These are phyloP conservation scores for Apiospora koreana DNA, from an alignment of 2,329 filamentous ascomycete species.

Conservation along the genomic window DNA sequence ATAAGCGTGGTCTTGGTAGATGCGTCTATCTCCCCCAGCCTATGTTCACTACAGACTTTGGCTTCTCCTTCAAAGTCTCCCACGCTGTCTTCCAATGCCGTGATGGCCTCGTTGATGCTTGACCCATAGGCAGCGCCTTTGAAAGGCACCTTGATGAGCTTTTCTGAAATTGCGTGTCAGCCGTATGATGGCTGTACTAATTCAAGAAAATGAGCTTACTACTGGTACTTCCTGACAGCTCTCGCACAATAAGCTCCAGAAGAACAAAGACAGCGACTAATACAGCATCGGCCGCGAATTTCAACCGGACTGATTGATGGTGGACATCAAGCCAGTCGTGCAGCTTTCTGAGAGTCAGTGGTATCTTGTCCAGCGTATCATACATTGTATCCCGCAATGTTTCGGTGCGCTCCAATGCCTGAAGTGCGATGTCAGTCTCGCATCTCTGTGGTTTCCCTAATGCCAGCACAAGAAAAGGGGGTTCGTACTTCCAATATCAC, in stretches of 20 bases:
- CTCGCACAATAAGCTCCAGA: conserved; percentile 17
- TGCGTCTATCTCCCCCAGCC: conserved; percentile 16
- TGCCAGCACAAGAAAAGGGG: neutral
- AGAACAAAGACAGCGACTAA: conserved; percentile 20
- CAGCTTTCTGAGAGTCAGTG: conserved; percentile 13
- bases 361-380: conserved; percentile 17
- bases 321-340: conserved; percentile 17
- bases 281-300: conserved; percentile 15
- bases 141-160: conserved; percentile 14
- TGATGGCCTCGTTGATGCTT: conserved; percentile 14
- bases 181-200: no score
- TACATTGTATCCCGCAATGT: conserved; percentile 18
- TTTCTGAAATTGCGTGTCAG: conserved; percentile 12
- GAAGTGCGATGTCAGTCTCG: conserved; percentile 21
- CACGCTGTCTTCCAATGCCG: conserved; percentile 12
- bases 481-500: conserved; percentile 17
- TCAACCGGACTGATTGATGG: conserved; percentile 15
- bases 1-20: neutral
- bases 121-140: conserved; percentile 18
- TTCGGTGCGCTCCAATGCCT: neutral
- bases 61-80: conserved; percentile 17
- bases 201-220: conserved; percentile 10
- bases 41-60: conserved; percentile 16
- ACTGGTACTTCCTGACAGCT: conserved; percentile 16
- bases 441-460: no score